Percentiles rank a stretch among this genome's conserved stretches.
Evolutionary conservation across 2,329 filamentous ascomycete species (phyloP).

Genomic region (Alternaria conjuncta): DNA sequence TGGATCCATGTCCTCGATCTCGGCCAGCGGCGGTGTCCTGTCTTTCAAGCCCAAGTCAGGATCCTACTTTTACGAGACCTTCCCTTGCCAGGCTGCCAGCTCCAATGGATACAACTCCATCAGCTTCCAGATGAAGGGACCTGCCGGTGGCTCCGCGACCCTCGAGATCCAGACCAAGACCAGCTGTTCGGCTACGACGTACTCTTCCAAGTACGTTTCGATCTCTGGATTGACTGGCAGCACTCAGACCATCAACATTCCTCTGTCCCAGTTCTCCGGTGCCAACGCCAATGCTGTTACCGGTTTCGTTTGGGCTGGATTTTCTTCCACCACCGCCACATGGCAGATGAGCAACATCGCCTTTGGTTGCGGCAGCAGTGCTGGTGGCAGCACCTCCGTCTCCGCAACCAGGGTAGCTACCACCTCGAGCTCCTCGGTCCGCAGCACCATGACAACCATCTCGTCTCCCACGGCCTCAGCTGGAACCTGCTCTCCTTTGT

Average conservation of each 20-base stretch:
- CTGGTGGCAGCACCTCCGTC: conserved; percentile 2
- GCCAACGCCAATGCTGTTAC: conserved; percentile 59
- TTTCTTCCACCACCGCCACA: conserved; percentile 45
- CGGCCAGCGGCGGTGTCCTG: conserved; percentile 53
- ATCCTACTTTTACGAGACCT: conserved; percentile 63
- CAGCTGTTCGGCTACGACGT: conserved; percentile 52
- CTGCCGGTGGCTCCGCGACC: conserved; percentile 49
- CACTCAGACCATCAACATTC: conserved; percentile 59
- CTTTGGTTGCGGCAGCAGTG: conserved; percentile 51
- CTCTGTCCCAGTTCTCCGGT: conserved; percentile 57
- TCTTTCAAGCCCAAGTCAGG: conserved; percentile 57
- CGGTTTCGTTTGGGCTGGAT: conserved; percentile 54
- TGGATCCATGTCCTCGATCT: conserved; percentile 55
- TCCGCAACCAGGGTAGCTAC: not conserved
- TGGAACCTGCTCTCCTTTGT: conserved; percentile 52
- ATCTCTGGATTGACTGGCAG: conserved; percentile 58
- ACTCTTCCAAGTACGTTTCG: conserved; percentile 54
- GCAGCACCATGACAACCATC: conserved; percentile 3
- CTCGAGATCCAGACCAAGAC: conserved; percentile 58
- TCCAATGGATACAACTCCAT: conserved; percentile 57
- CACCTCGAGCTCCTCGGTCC: not conserved
- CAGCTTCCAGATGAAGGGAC: conserved; percentile 57
- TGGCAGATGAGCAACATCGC: conserved; percentile 60
- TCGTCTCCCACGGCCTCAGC: conserved; percentile 16
- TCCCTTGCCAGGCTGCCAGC: conserved; percentile 56